A percentile compares a stretch with the other conserved stretches of the same genome.
Evolutionary conservation across 2,329 filamentous ascomycete species (phyloP).

Genomic region (Botrytis deweyae): DNA sequence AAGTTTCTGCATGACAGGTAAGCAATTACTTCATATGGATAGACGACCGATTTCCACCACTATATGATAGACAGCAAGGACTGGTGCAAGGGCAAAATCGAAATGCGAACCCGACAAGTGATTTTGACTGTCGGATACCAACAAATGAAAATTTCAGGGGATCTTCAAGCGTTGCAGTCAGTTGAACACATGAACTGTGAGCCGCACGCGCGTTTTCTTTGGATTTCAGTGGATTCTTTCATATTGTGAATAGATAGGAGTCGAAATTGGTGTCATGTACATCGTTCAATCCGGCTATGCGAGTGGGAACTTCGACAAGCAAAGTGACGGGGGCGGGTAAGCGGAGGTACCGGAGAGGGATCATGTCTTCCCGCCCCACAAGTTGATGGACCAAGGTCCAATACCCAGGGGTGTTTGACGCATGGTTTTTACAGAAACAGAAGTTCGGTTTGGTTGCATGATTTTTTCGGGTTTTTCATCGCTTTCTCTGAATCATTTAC

Average conservation of each 20-base stretch:
- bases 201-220: background rate
- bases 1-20: background rate
- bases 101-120: background rate
- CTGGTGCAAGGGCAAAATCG: background rate
- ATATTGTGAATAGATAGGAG: background rate
- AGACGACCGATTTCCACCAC: background rate
- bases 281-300: background rate
- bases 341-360: background rate
- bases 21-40: background rate
- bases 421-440: constrained; percentile 1
- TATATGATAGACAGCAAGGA: background rate
- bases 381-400: background rate
- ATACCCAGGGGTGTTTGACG: background rate
- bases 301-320: background rate
- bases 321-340: background rate
- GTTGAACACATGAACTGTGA: background rate
- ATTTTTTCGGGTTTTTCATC: background rate
- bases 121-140: background rate
- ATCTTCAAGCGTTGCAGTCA: background rate
- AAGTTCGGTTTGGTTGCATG: background rate
- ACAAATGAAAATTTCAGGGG: background rate
- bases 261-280: constrained; percentile 11
- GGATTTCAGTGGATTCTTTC: background rate
- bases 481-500: background rate
- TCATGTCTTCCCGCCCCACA: constrained; percentile 1